Conservation (phyloP, 768 basidiomycete genomes). For the Leccinum incarnatum region DNA sequence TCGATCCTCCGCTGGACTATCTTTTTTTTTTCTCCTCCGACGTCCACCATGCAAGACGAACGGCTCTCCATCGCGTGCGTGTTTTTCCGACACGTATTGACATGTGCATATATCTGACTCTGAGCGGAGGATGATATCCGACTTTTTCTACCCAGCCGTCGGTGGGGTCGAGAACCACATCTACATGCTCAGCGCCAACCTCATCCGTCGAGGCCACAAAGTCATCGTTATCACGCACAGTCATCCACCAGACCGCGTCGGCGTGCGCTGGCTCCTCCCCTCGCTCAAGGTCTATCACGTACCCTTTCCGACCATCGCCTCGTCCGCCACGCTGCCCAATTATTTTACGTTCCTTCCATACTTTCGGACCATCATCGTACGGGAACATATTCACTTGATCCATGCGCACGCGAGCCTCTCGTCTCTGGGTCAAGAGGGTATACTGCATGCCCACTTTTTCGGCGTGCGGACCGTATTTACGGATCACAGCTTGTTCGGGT, state of each 20-base stretch:
- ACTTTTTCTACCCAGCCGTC: slow-evolving; percentile 93
- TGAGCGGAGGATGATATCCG: slow-evolving; percentile 78
- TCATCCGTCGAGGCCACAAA: slow-evolving; percentile 83
- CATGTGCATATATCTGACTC: not conserved
- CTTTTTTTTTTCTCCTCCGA: slow-evolving; percentile 9
- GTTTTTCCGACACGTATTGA: not conserved
- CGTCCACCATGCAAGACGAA: slow-evolving; percentile 24
- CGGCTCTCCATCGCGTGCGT: slow-evolving; percentile 31
- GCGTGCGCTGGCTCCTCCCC: slow-evolving; percentile 85
- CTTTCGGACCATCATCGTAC: slow-evolving; percentile 80
- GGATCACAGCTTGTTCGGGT: slow-evolving; percentile 94
- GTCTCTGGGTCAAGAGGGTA: slow-evolving; percentile 87
- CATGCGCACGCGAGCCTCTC: slow-evolving; percentile 93
- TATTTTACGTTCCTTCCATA: slow-evolving; percentile 93
- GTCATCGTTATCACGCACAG: slow-evolving; percentile 95
- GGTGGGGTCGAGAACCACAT: slow-evolving; percentile 98
- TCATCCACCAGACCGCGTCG: slow-evolving; percentile 80
- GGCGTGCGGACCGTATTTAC: slow-evolving; percentile 92
- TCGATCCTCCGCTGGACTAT: slow-evolving; percentile 37
- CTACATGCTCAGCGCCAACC: slow-evolving; percentile 83
- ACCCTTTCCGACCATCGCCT: slow-evolving; percentile 84
- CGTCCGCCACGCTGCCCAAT: slow-evolving; percentile 91
- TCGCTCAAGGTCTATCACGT: slow-evolving; percentile 93
- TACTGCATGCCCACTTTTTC: slow-evolving; percentile 85
- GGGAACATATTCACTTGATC: slow-evolving; percentile 82